Evolutionary conservation across 495 filamentous ascomycete species (phyloP), one percentile per base, ranked within the genome.

Genomic region (Pyrenula aspistea): DNA sequence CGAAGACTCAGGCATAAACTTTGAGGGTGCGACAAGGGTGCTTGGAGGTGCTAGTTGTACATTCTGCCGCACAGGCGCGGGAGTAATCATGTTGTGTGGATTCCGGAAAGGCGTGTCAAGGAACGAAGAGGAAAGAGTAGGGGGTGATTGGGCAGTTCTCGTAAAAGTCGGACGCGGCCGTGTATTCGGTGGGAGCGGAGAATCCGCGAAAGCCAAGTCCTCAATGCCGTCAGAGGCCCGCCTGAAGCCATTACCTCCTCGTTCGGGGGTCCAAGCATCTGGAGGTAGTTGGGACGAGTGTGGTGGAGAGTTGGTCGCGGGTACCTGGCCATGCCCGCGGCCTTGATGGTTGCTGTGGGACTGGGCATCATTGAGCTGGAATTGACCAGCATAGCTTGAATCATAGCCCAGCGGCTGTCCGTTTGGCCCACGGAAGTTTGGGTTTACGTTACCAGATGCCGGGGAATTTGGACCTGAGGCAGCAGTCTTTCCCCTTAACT

Each of bases 1-100:
- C 21, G 88, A 94, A 65, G 87, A 92, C 65, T 92, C 91, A 20
- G 50, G 50, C 83, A 96, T 91, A 71, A 91, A 93, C 66, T 92
- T 89, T 62, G 89, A 95, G 2, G 94, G 94, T 49, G 91, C 78
- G 62, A 93, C 89, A 3, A 86, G 83, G 0, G 93, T 95, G 63
- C 86, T 92, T 0, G 93, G 93, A 20, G 91, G 90, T 1, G 88
- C 89, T 24, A 96, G 82, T 49, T 80, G 81, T 24, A 89, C 90
- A 59, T 92, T 85, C 53, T 92, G 85, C 24, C 89, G 82, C 57
- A 84, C 83, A 4, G 91, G 89, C 2, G 91, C 88, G 19, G 92
- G 91, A 0, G 91, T 96, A 57, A 89, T 83, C 72, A 95, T 78
- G 1, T 76, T 76, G 1, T 73, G 71, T n/a, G 71, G 76, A 0